Conservation (phyloP, 345 rosid species). For the Geranium rotundifolium region DNA sequence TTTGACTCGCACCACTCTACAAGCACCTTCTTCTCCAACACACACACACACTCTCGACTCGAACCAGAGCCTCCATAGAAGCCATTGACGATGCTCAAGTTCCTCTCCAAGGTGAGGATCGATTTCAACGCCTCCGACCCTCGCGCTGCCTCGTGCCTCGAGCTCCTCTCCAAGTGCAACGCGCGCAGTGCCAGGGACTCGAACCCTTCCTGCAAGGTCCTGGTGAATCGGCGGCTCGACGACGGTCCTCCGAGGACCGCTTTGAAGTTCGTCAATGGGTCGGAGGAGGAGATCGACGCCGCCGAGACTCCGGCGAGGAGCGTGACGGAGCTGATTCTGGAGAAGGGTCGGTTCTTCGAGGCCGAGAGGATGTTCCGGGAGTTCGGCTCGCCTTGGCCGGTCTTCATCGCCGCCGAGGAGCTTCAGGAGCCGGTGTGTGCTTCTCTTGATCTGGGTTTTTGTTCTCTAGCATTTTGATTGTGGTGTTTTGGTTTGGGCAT, state of each 20-base stretch:
- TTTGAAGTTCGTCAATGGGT: slow-evolving; percentile 76
- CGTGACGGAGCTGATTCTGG: slow-evolving; percentile 63
- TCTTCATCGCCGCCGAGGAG: slow-evolving; percentile 69
- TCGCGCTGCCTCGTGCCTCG: too few species aligned
- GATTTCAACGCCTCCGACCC: too few species aligned
- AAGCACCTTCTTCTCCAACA: too few species aligned
- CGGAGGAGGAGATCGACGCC: slow-evolving; percentile 77
- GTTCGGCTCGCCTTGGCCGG: slow-evolving; percentile 86
- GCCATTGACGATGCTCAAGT: too few species aligned
- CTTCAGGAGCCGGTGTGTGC: slow-evolving; percentile 30
- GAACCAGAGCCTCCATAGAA: too few species aligned
- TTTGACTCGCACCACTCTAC: too few species aligned
- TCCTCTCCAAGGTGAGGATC: too few species aligned
- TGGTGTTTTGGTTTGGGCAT: too few species aligned
- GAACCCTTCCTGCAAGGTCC: slow-evolving; percentile 6
- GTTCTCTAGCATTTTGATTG: background rate
- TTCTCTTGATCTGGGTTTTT: background rate
- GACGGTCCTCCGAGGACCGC: slow-evolving; percentile 70
- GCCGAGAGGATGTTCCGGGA: slow-evolving; percentile 90
- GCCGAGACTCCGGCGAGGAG: slow-evolving; percentile 60
- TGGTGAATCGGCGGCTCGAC: slow-evolving; percentile 81
- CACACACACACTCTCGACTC: too few species aligned
- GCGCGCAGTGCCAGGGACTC: too few species aligned
- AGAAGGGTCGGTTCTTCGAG: slow-evolving; percentile 68
- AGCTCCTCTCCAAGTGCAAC: too few species aligned